phyloP scores from a whole-genome alignment of 805 yeast species.

The Debaryomyces tyrocola region DNA sequence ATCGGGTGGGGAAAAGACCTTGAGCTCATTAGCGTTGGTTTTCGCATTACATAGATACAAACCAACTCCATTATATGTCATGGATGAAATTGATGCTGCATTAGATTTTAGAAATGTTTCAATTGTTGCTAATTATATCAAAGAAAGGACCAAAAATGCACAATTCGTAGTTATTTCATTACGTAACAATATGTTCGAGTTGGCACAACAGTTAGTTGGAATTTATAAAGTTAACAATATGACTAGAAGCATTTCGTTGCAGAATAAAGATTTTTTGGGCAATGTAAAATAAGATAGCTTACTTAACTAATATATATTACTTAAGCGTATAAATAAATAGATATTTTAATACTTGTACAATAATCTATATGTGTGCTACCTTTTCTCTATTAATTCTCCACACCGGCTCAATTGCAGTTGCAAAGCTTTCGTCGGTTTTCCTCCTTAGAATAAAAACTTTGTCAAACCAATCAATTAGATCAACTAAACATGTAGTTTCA shows the following conservation, averaged over 20 bases:
- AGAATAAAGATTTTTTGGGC: conserved; percentile 55
- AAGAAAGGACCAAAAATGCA: conserved; percentile 92
- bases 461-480: conserved; percentile 84
- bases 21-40: conserved; percentile 90
- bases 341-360: neutral
- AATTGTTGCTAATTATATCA: conserved; percentile 95
- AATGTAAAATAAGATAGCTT: neutral
- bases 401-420: conserved; percentile 43
- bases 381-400: conserved; percentile 10
- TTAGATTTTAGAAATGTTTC: conserved; percentile 95
- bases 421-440: conserved; percentile 70
- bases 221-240: conserved; percentile 89
- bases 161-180: conserved; percentile 94
- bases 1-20: conserved; percentile 97
- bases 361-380: conserved; percentile 7
- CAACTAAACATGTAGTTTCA: conserved; percentile 54
- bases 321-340: neutral
- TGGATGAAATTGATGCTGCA: conserved; percentile 99
- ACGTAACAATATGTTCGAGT: conserved; percentile 96
- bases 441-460: conserved; percentile 62
- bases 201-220: conserved; percentile 92
- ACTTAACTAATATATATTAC: neutral
- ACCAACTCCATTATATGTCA: conserved; percentile 95
- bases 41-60: conserved; percentile 94
- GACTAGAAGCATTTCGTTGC: conserved; percentile 81